Percentiles rank a stretch among this genome's conserved stretches.
phyloP scores from a whole-genome alignment of 805 yeast species.

The Lipomyces orientalis region DNA sequence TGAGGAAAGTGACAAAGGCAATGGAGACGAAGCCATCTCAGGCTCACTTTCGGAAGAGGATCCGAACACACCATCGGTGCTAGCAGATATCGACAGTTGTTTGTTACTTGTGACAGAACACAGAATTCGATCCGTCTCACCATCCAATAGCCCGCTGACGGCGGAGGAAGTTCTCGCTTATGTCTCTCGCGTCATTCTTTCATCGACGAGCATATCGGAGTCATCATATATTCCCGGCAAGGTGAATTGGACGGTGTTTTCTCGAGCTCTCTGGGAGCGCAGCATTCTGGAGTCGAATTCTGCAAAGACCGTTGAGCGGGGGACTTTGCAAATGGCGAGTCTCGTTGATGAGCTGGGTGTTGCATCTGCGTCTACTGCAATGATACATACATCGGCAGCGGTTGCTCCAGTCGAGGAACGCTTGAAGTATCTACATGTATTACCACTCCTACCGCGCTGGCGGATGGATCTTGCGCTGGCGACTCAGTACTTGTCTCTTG shows the following conservation, averaged over 20 bases:
- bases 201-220: slow-evolving; percentile 46
- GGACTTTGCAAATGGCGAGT: slow-evolving; percentile 89
- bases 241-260: slow-evolving; percentile 77
- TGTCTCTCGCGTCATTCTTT: slow-evolving; percentile 72
- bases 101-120: slow-evolving; percentile 73
- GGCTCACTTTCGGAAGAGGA: slow-evolving; percentile 52
- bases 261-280: slow-evolving; percentile 88
- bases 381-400: slow-evolving; percentile 6
- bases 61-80: slow-evolving; percentile 80
- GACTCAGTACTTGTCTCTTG: slow-evolving; percentile 82
- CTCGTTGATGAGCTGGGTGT: slow-evolving; percentile 86
- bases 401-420: slow-evolving; percentile 57
- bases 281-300: slow-evolving; percentile 79
- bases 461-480: slow-evolving; percentile 80
- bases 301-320: slow-evolving; percentile 90
- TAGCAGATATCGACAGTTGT: slow-evolving; percentile 72
- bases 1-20: background rate
- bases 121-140: slow-evolving; percentile 69
- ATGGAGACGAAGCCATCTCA: slow-evolving; percentile 47
- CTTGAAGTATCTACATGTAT: slow-evolving; percentile 69
- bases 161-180: slow-evolving; percentile 84
- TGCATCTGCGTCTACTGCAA: slow-evolving; percentile 48
- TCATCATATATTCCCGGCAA: background rate
- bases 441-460: slow-evolving; percentile 86
- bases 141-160: slow-evolving; percentile 64